Base-by-base conservation (phyloP, 768 basidiomycete species). In the Guyanaporus albipodus region DNA sequence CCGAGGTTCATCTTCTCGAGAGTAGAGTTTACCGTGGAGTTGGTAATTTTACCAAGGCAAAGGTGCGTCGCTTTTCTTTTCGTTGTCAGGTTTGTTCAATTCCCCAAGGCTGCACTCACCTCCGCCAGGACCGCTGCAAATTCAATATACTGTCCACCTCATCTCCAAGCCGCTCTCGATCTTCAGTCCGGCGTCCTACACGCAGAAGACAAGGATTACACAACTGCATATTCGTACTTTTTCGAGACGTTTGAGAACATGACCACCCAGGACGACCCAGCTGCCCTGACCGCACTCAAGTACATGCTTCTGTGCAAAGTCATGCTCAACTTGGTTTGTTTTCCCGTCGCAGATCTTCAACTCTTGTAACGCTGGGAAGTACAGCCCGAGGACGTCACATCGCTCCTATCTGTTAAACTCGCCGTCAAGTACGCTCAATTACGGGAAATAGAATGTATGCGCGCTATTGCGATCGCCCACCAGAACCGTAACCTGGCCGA, bases 291-390 rank as follows among this genome's bases (percentile, higher is more conserved):
- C 2, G 92, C 92, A 5, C 73, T 99, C 54, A 98, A 99, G 69
- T 98, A 99, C 68, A 96, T 98, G 95, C 75, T 97, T 14, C 67
- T 97, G 36, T 99, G 96, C 69, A 98, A 99, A 66, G 85, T 99
- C 63, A 99, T 99, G 95, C 74, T 98, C 53, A 92, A 92, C 60
- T 66, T 95, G 62, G 94, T 95, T 49, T 53, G 84, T 74, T 37
- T 22, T 18, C 42, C 32, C 23, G 6, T 22, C n/a, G 15, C 18
- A 18, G 4, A 33, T 27, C 38, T 10, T 11, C 5, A 26, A 14
- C 15, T 14, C 9, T 14, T 34, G 21, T 31, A 51, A 23, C 26
- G 6, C 26, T 46, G 23, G 32, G 22, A 40, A 18, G 34, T 36
- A 46, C 35, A 97, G 93, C 86, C 94, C 0, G 95, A 97, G 64